phyloP scores from a whole-genome alignment of 345 rosid genomes.

The Gossypium arboreum region DNA sequence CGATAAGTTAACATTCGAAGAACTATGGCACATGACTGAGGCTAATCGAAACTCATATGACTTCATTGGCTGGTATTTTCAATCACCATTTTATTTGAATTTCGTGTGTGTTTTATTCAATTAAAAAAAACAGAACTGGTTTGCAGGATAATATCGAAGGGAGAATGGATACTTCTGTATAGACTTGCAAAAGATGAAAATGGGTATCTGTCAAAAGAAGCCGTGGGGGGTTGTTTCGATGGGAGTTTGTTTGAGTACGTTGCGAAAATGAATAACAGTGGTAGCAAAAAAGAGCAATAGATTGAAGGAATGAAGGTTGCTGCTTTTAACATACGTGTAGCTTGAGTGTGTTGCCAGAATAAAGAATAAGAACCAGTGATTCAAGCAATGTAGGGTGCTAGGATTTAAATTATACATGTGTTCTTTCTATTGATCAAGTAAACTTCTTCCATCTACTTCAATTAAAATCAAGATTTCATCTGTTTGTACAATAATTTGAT shows the following conservation, averaged over 20 bases:
- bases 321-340: too few species aligned
- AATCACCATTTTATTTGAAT: background rate
- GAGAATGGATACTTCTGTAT: slow-evolving; percentile 60
- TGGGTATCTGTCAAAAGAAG: slow-evolving; percentile 71
- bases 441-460: too few species aligned
- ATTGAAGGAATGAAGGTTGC: too few species aligned
- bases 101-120: background rate
- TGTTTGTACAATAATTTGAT: too few species aligned
- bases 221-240: slow-evolving; percentile 59
- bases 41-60: slow-evolving; percentile 56
- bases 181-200: slow-evolving; percentile 63
- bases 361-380: too few species aligned
- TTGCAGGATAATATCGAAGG: slow-evolving; percentile 45
- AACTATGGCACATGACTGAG: slow-evolving; percentile 71
- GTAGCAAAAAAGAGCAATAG: background rate
- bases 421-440: too few species aligned
- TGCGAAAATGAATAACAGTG: slow-evolving; percentile 47
- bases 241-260: slow-evolving; percentile 68
- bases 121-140: background rate
- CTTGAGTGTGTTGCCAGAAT: too few species aligned
- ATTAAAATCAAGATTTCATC: too few species aligned
- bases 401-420: too few species aligned
- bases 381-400: too few species aligned
- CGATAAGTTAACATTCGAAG: slow-evolving; percentile 45
- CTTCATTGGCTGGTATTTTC: slow-evolving; percentile 58